phyloP scores from a whole-genome alignment of 306 rosid genomes.

The Clitoria ternatea region DNA sequence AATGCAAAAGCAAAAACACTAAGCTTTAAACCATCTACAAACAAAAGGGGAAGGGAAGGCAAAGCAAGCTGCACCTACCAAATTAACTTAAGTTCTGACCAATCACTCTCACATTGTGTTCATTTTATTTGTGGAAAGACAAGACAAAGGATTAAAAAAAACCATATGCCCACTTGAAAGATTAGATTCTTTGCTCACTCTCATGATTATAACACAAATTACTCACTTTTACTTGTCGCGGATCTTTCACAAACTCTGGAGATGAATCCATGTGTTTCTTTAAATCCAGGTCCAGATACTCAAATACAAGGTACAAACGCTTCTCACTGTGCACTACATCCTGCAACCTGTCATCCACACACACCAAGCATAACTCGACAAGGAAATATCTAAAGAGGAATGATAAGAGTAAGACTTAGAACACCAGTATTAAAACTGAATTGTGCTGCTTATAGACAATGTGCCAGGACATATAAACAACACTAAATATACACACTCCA shows the following conservation, averaged over 20 bases:
- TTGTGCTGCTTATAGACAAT: not conserved
- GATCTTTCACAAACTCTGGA: slow-evolving; percentile 86
- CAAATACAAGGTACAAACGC: slow-evolving; percentile 91
- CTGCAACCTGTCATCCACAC: slow-evolving; percentile 61
- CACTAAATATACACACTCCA: too few species aligned
- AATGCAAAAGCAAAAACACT: not conserved
- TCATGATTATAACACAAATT: not conserved
- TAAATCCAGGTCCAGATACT: slow-evolving; percentile 94
- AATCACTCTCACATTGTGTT: not conserved
- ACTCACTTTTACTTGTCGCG: slow-evolving; percentile 78
- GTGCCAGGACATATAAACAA: not conserved
- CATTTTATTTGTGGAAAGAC: not conserved
- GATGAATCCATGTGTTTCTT: slow-evolving; percentile 98
- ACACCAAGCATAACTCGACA: slow-evolving; percentile 21
- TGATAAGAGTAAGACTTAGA: not conserved
- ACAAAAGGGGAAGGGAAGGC: not conserved
- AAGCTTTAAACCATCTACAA: not conserved
- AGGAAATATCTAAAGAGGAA: not conserved
- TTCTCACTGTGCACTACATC: slow-evolving; percentile 94
- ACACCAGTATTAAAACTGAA: not conserved
- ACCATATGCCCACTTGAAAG: not conserved
- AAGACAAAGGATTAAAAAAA: not conserved
- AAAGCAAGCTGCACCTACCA: too few species aligned
- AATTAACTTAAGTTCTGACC: too few species aligned
- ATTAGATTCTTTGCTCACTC: not conserved